Percentiles rank a stretch among this genome's conserved stretches.
Evolutionary conservation across 208 protist genomes (phyloP).

Genomic region (Trypanosoma theileri): DNA sequence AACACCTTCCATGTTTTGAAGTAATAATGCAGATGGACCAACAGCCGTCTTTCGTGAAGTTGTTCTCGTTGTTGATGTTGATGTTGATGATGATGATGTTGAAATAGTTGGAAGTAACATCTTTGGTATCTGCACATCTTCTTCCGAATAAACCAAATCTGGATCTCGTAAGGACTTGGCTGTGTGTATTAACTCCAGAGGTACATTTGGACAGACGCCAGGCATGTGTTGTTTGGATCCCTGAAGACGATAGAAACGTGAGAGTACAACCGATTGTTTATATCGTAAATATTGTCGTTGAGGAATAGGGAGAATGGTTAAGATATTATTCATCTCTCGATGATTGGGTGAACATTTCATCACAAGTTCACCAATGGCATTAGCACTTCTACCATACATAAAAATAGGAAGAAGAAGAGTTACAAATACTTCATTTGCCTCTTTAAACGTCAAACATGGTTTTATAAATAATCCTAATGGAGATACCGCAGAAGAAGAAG

Average conservation of each 20-base stretch:
- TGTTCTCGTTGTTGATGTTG: slow-evolving; percentile 7
- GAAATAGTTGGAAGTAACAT: slow-evolving; percentile 26
- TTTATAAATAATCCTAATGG: slow-evolving; percentile 28
- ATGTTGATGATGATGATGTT: slow-evolving; percentile 24
- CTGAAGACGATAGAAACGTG: slow-evolving; percentile 49
- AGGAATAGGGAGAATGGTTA: slow-evolving; percentile 72
- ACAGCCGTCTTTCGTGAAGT: too few relatives aligned
- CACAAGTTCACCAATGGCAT: slow-evolving; percentile 39
- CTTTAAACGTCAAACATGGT: slow-evolving; percentile 72
- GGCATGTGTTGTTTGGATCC: slow-evolving; percentile 61
- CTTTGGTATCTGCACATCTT: slow-evolving; percentile 23
- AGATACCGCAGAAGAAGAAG: background rate
- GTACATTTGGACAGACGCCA: slow-evolving; percentile 50
- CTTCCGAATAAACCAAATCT: slow-evolving; percentile 13
- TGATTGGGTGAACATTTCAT: slow-evolving; percentile 41
- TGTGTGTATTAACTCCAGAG: slow-evolving; percentile 48
- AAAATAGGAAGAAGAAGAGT: slow-evolving; percentile 73
- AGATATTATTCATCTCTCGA: slow-evolving; percentile 45
- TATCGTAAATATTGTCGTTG: slow-evolving; percentile 70
- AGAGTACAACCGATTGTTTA: slow-evolving; percentile 43
- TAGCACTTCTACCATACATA: slow-evolving; percentile 40
- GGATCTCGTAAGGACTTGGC: slow-evolving; percentile 21
- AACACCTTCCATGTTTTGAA: slow-evolving; percentile 59
- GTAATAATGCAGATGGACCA: slow-evolving; percentile 44
- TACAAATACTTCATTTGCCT: slow-evolving; percentile 82